Base-by-base conservation (phyloP, 352 stramenopile species). In the Globisporangium radiosum region DNA sequence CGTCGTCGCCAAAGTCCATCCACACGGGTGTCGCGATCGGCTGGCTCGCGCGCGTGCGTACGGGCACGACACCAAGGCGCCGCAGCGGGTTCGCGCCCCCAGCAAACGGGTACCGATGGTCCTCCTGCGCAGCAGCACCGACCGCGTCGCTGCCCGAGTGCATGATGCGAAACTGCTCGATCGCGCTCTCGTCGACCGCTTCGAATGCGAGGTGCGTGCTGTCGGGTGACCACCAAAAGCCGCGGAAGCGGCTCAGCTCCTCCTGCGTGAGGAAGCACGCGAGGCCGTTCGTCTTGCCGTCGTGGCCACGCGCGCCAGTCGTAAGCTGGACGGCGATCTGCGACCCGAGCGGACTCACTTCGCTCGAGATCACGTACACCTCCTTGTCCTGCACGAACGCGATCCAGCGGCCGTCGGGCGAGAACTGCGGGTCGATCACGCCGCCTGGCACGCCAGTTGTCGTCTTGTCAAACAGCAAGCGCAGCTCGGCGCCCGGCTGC, bases 241-340 rank as follows among this genome's bases (percentile, higher is more conserved):
- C 96, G 47, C 88, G 73, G 76, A 98, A 98, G 38, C 95, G 87
- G 66, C 96, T 95, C 68, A 99, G 95, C 73, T 99, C 96, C 73
- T 99, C 97, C 66, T 98, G 94, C 7, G 96, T 97, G 9, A 99
- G 66, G 72, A 98, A 99, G 72, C 98, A 98, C n/a, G 96, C 96
- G 11, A 99, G 63, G 2, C 96, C 96, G 72, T 98, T 94, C 33
- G 82, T 96, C 49, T 88, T 82, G 36, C 87, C 87, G 7, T 74
- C 72, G 33, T 80, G 56, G 50, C 69, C 76, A 56, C 86, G 68
- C 17, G 88, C 92, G 15, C 88, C 90, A 1, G 65, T 77, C 3
- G 85, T 95, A 62, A 97, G 66, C 59, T 94, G 83, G 14, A 82
- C 65, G 0, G 83, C 79, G 37, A 68, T 62, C 49, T 81, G 76